phyloP scores from a whole-genome alignment of 257 asterid species.

The Misopates orontium region DNA sequence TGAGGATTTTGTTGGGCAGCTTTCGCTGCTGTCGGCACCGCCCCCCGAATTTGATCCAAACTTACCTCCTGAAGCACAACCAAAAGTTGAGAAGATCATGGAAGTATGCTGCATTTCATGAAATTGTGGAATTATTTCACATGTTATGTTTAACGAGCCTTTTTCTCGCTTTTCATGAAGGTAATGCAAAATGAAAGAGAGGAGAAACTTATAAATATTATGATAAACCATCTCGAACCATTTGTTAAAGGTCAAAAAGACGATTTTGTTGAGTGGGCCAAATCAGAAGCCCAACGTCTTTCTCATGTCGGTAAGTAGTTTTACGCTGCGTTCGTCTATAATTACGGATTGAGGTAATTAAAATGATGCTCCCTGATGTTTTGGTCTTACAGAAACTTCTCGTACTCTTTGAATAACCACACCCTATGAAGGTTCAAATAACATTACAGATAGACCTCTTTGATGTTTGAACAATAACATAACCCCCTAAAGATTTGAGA shows the following conservation, averaged over 20 bases:
- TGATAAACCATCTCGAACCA: constrained; percentile 60
- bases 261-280: constrained; percentile 64
- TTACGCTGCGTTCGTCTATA: too few species aligned
- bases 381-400: too few species aligned
- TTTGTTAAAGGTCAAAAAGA: constrained; percentile 61
- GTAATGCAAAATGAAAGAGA: constrained; percentile 75
- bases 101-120: constrained; percentile 43
- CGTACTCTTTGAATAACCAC: too few species aligned
- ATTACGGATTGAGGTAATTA: too few species aligned
- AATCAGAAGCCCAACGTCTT: constrained; percentile 63
- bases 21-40: constrained; percentile 63
- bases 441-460: too few species aligned
- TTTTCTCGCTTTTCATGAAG: constrained; percentile 37
- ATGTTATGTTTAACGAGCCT: constrained; percentile 13
- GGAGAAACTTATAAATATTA: constrained; percentile 54
- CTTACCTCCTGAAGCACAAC: constrained; percentile 59
- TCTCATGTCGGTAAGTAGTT: constrained; percentile 59
- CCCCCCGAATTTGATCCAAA: constrained; percentile 58
- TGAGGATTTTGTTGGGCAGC: constrained; percentile 79
- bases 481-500: too few species aligned
- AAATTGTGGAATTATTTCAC: background rate
- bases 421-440: too few species aligned
- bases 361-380: too few species aligned
- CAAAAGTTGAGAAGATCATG: constrained; percentile 64
- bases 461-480: too few species aligned